Evolutionary conservation across 331 rosid genomes (phyloP), one percentile per base, ranked within the genome.

Genomic region (Pyracantha coccinea): DNA sequence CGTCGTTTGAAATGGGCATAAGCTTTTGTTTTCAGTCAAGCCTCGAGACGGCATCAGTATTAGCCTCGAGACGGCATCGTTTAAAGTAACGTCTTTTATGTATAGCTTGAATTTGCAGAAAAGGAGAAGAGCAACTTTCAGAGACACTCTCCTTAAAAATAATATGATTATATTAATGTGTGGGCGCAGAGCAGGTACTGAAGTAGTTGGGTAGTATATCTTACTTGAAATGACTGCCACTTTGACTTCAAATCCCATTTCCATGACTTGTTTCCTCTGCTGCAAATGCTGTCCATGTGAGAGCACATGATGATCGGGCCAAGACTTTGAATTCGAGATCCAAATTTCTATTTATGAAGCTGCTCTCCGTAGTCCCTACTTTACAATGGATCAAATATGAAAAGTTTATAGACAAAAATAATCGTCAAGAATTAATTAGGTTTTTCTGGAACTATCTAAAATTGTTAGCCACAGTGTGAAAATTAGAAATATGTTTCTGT

Each of bases 251-350:
- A 79, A 61, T 64, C 38, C 17, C 24, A 50, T 60, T 29, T 14
- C 59, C 74, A 45, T 78, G 69, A 31, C 29, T 59, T 78, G 86
- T 85, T 78, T 54, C 74, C 66, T 80, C 74, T 72, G 75, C 72
- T 66, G 61, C 73, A 73, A 71, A 76, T 41, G 76, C 20, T 23
- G 72, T 62, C 69, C 90, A 86, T 82, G 91, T 88, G 89, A 77
- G 57, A 20, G 75, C 89, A 86, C 86, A 83, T 85, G 92, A 77
- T 14, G 7, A 29, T 63, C 0, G 24, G 7, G 60, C 27, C 7
- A 32, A 28, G 54, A 19, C 23, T 78, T 69, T 68, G 52, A n/a
- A 54, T 33, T 80, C 35, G 65, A 72, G 79, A 83, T 73, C 57
- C 55, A 50, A 50, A 50, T 17, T 16, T 50, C 20, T 50, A 50